phyloP scores from a whole-genome alignment of 768 basidiomycete species.

The Boletus reticulatus region DNA sequence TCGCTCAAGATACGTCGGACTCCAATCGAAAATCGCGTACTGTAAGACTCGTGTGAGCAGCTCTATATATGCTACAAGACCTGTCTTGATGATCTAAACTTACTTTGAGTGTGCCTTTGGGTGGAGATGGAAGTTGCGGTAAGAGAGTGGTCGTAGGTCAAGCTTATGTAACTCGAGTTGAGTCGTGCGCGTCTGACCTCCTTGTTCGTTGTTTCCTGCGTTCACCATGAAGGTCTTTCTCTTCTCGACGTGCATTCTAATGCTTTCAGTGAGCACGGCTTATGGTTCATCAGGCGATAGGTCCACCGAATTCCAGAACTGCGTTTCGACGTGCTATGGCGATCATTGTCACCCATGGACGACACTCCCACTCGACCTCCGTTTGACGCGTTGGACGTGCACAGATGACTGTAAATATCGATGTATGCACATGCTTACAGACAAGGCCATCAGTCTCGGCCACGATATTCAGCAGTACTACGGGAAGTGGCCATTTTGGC shows the following conservation, averaged over 20 bases:
- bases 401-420: slow-evolving; percentile 82
- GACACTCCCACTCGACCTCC: slow-evolving; percentile 52
- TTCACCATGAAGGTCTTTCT: slow-evolving; percentile 18
- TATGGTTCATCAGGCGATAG: slow-evolving; percentile 34
- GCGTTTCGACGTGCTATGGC: slow-evolving; percentile 35
- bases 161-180: slow-evolving; percentile 19
- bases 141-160: not conserved
- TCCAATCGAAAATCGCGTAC: not conserved
- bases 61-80: not conserved
- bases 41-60: not conserved
- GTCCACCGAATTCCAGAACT: slow-evolving; percentile 35
- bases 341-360: slow-evolving; percentile 32
- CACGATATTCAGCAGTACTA: slow-evolving; percentile 70
- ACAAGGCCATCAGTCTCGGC: slow-evolving; percentile 44
- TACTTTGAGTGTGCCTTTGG: too few species aligned
- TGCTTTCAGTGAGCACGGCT: slow-evolving; percentile 3
- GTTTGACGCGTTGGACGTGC: slow-evolving; percentile 84
- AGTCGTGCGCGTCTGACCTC: too few species aligned
- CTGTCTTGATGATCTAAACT: too few species aligned
- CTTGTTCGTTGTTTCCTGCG: not conserved
- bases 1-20: too few species aligned
- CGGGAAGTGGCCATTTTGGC: slow-evolving; percentile 97
- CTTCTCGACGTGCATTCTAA: slow-evolving; percentile 9
- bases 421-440: slow-evolving; percentile 83
- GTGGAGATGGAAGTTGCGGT: not conserved